A percentile compares a stretch with the other conserved stretches of the same genome.
Conservation (phyloP, 176 grass and related monocot species). For the Aegilops sharonensis region DNA sequence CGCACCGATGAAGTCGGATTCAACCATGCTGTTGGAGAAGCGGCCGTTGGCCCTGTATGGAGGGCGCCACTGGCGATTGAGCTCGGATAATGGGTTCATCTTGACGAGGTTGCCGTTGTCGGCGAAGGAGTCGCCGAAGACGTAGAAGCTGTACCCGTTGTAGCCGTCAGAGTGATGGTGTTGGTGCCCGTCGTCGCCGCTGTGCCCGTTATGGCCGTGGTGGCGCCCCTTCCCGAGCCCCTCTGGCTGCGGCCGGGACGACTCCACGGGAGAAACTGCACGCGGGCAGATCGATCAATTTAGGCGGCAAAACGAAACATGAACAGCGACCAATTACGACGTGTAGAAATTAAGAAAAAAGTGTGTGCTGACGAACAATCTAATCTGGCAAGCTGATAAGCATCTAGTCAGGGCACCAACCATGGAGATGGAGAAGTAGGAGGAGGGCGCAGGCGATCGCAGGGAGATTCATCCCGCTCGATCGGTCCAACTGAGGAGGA, state of each 20-base stretch:
- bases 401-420: not conserved
- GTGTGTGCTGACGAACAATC: not conserved
- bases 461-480: not conserved
- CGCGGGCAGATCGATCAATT: too few species aligned
- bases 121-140: not conserved
- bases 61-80: not conserved
- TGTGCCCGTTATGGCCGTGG: too few species aligned
- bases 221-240: not conserved
- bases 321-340: too few species aligned
- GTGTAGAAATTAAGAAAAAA: not conserved
- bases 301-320: too few species aligned
- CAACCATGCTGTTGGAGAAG: not conserved
- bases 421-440: not conserved
- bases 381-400: not conserved
- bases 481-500: too few species aligned
- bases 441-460: not conserved
- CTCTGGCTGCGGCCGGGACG: not conserved
- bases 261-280: not conserved
- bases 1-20: not conserved
- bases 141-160: not conserved
- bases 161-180: not conserved
- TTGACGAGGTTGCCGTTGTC: not conserved
- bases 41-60: not conserved
- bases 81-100: too few species aligned
- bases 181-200: too few species aligned